Evolutionary conservation across 768 basidiomycete genomes (phyloP), one percentile per base, ranked within the genome.

Genomic region (Boletellus ananas): DNA sequence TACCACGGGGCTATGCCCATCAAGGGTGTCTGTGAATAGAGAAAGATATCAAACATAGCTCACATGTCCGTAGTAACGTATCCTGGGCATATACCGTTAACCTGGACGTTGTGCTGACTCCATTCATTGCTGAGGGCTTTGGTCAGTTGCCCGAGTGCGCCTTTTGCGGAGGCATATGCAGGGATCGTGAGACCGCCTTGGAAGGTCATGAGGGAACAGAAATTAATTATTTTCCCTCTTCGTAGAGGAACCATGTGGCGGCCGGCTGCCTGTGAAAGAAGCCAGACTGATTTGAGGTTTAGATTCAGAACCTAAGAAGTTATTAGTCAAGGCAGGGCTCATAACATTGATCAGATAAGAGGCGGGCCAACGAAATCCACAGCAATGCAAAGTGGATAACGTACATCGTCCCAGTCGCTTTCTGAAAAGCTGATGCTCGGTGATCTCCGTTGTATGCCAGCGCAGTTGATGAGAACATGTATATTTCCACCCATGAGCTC

Each of bases 41-140:
- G 38, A 31, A 50, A 49, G 49, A 58, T 51, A 54, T 35, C 46
- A 50, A 50, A 50, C 52, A 70, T 64, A 49, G 43, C 52, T 72
- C 70, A 90, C 87, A 93, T 93, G 58, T 95, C 93, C 33, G 92
- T 95, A 23, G 79, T 79, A 60, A 94, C 85, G 68, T 93, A 94
- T 29, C 91, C 92, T 27, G 91, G 91, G 57, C 84, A 85, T 56
- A 95, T 88, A 20, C 79, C 87, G 63, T 94, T 94, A 16, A 94
- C 90, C 66, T 92, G 86, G 45, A 95, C 81, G 57, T 90, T 91
- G 59, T 89, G 80, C 60, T 79, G 77, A 52, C 88, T 87, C 93
- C 94, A 96, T 67, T 95, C 94, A 68, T 96, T 96, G 60, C 86
- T 84, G 60, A 95, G 80, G 3, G 92, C 87, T 70, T 94, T 94